Base-by-base conservation (phyloP, 768 basidiomycete species). In the Lactarius quietus region DNA sequence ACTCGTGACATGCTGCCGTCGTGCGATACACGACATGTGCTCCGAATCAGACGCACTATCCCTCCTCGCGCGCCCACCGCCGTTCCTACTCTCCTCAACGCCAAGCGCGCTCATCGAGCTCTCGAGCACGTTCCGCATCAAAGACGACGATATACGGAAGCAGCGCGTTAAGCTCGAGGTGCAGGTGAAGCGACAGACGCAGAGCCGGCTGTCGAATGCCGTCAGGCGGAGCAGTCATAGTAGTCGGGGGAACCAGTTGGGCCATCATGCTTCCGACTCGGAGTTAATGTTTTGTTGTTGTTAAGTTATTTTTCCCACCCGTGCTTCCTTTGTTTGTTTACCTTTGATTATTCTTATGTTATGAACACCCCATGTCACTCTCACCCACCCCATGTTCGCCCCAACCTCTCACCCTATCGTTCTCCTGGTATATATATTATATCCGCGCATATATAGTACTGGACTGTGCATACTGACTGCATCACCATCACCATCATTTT, bases 71-170 rank as follows among this genome's bases (percentile, higher is more conserved):
- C 82, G 74, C 20, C 88, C 88, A 0, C 82, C 84, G 1, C 73
- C 78, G 0, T 72, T 75, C n/a, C 78, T 78, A 60, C 79, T 92
- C 0, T 88, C 88, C 0, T 76, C 84, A 0, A 78, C 80, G 5
- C 81, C 87, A 0, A 90, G 89, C 53, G 80, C 81, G 1, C 81
- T 92, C 66, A 74, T 92, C 36, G 75, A 83, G n/a, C 80, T 87
- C 9, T 83, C 83, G 0, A 76, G 83, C n/a, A 79, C 83, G 3
- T 77, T 89, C 67, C 91, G 88, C 73, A 74, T 92, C 65, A 92
- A 88, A 71, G 91, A 92, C 69, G 90, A 92, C 63, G 90, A 92
- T 64, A 67, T 93, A 18, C 82, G 85, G 31, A 92, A 91, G 71
- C 88, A 88, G 69, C 84, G 90, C 3, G 72, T 81, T 36, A 92